Evolutionary conservation across 2,329 filamentous ascomycete species (phyloP).

Genomic region (Fusarium decemcellulare): DNA sequence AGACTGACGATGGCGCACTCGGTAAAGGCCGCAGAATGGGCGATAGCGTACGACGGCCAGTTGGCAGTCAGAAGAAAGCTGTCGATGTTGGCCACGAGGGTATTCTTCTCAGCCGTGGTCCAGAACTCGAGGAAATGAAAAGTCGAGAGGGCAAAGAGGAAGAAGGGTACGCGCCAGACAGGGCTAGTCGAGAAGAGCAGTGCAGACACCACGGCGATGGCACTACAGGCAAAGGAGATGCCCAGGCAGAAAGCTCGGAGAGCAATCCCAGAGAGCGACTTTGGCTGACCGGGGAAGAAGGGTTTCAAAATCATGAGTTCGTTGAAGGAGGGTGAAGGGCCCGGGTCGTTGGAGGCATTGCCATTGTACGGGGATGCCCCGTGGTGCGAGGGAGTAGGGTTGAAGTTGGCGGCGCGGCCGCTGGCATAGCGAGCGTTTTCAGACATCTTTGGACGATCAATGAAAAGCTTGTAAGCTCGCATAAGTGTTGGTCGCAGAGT

Average conservation of each 20-base stretch:
- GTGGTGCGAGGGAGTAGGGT: slow-evolving; percentile 37
- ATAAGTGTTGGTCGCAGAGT: background rate
- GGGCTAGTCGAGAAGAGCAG: slow-evolving; percentile 58
- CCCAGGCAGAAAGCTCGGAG: slow-evolving; percentile 70
- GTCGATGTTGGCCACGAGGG: slow-evolving; percentile 76
- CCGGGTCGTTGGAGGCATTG: slow-evolving; percentile 28
- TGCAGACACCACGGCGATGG: slow-evolving; percentile 49
- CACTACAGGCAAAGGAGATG: slow-evolving; percentile 55
- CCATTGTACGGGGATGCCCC: slow-evolving; percentile 29
- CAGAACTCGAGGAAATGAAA: slow-evolving; percentile 99
- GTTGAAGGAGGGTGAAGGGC: slow-evolving; percentile 38
- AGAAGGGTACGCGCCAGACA: slow-evolving; percentile 76
- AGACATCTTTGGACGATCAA: slow-evolving; percentile 32
- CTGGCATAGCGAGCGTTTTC: slow-evolving; percentile 18
- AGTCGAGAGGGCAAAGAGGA: slow-evolving; percentile 76
- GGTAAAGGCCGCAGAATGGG: slow-evolving; percentile 80
- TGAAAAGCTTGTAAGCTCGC: slow-evolving; percentile 32
- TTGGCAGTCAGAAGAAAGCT: slow-evolving; percentile 90
- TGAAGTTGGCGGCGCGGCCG: slow-evolving; percentile 34
- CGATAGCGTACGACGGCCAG: slow-evolving; percentile 86
- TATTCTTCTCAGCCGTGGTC: slow-evolving; percentile 89
- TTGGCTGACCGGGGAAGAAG: slow-evolving; percentile 62
- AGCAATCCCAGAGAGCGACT: slow-evolving; percentile 73
- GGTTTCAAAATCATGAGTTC: slow-evolving; percentile 49
- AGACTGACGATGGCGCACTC: slow-evolving; percentile 78